Conservation (phyloP, 805 yeast species). For the Jamesozyma jinghongensis region DNA sequence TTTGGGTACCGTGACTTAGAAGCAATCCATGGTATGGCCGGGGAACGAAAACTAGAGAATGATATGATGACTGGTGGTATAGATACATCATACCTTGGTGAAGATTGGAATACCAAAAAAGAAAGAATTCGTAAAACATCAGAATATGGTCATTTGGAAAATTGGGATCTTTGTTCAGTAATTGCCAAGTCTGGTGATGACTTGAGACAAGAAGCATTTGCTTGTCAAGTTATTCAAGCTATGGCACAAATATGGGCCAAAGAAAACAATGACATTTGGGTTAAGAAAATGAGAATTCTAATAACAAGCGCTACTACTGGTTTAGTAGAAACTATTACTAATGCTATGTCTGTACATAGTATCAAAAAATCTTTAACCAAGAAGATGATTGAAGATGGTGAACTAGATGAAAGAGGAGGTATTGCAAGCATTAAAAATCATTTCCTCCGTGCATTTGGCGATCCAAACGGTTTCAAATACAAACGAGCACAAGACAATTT, state of each 20-base stretch:
- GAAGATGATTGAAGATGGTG: slow-evolving; percentile 55
- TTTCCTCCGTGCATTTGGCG: slow-evolving; percentile 68
- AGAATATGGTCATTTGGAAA: slow-evolving; percentile 72
- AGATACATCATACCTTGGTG: slow-evolving; percentile 61
- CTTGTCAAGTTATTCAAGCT: slow-evolving; percentile 85
- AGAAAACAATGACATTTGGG: slow-evolving; percentile 71
- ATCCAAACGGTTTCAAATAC: slow-evolving; percentile 42
- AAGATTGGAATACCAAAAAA: slow-evolving; percentile 83
- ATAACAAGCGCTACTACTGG: slow-evolving; percentile 89
- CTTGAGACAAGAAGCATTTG: slow-evolving; percentile 93
- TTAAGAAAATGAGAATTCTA: slow-evolving; percentile 83
- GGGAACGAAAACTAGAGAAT: slow-evolving; percentile 85
- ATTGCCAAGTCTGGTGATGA: slow-evolving; percentile 96
- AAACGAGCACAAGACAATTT: slow-evolving; percentile 76
- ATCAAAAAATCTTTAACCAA: slow-evolving; percentile 87
- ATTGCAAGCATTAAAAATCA: slow-evolving; percentile 73
- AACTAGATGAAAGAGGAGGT: slow-evolving; percentile 50
- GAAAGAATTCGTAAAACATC: slow-evolving; percentile 72
- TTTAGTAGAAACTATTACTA: slow-evolving; percentile 89
- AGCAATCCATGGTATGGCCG: slow-evolving; percentile 60
- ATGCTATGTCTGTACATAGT: slow-evolving; percentile 89
- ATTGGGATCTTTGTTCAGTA: slow-evolving; percentile 94
- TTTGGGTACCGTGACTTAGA: slow-evolving; percentile 44
- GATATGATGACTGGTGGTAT: slow-evolving; percentile 82
- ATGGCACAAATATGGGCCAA: slow-evolving; percentile 79